Conservation (phyloP, 192 early-diverging fungal species). For the Entomortierella chlamydospora region DNA sequence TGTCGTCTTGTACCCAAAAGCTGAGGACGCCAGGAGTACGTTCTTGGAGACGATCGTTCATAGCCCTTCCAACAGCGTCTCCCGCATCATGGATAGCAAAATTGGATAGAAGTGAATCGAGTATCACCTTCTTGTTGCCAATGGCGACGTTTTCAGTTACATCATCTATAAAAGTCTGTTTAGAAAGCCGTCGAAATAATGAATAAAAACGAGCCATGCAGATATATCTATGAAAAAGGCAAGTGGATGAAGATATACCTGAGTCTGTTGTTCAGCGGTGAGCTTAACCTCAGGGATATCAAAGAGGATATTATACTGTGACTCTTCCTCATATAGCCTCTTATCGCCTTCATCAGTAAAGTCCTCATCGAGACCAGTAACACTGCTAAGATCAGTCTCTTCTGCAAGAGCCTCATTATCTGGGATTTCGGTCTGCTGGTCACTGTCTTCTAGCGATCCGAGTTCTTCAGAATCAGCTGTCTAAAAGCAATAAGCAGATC, state of each 20-base stretch:
- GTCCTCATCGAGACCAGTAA: neutral
- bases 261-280: neutral
- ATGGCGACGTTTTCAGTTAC: neutral
- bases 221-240: neutral
- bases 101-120: neutral
- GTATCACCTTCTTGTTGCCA: neutral
- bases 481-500: too few species aligned
- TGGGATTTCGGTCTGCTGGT: too few species aligned
- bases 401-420: too few species aligned
- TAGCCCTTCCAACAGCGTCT: neutral
- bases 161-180: neutral
- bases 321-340: neutral
- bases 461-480: too few species aligned
- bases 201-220: neutral
- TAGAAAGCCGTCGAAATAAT: neutral
- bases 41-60: neutral
- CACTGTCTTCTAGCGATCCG: too few species aligned
- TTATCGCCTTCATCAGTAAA: neutral
- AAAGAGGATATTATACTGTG: neutral
- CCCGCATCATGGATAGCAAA: neutral
- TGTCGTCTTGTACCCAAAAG: neutral
- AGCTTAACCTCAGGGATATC: neutral
- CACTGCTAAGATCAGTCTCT: too few species aligned
- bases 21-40: neutral
- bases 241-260: neutral